These are phyloP conservation scores for Lignosus rhinocerotis DNA, from an alignment of 1,284 basidiomycete genomes.

Conservation along the genomic window DNA sequence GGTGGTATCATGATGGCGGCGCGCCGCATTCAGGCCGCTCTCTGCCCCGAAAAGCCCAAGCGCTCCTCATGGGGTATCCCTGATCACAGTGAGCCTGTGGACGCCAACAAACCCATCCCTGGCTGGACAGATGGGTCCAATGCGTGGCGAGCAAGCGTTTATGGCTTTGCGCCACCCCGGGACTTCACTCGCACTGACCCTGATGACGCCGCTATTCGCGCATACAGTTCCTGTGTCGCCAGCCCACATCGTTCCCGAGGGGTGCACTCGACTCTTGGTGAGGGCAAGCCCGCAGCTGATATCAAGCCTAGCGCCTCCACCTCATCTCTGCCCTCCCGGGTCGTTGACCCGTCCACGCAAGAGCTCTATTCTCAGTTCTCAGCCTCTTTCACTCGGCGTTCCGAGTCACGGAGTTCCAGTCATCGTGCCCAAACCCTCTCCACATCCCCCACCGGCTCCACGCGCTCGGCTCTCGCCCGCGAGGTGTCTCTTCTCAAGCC, in stretches of 20 bases:
- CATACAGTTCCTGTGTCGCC: slow-evolving; percentile 48
- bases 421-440: slow-evolving; percentile 28
- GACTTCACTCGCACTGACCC: slow-evolving; percentile 29
- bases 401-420: slow-evolving; percentile 48
- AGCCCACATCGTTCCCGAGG: slow-evolving; percentile 48
- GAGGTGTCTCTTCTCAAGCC: slow-evolving; percentile 55
- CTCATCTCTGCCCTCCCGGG: slow-evolving; percentile 15
- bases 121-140: slow-evolving; percentile 71
- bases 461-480: slow-evolving; percentile 30
- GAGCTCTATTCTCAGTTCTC: slow-evolving; percentile 57
- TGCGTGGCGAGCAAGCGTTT: slow-evolving; percentile 63
- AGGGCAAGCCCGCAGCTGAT: slow-evolving; percentile 31
- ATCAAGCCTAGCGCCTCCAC: slow-evolving; percentile 24
- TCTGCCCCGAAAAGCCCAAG: slow-evolving; percentile 44
- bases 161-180: slow-evolving; percentile 42
- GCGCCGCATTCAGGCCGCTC: slow-evolving; percentile 51
- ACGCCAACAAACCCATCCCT: slow-evolving; percentile 45
- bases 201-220: slow-evolving; percentile 28
- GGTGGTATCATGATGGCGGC: slow-evolving; percentile 70
- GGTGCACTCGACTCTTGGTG: slow-evolving; percentile 48
- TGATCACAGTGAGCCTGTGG: slow-evolving; percentile 21
- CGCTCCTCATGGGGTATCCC: slow-evolving; percentile 24
- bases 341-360: slow-evolving; percentile 26
- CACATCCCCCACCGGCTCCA: slow-evolving; percentile 34
- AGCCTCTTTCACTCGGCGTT: slow-evolving; percentile 50